Percentiles rank a stretch among this genome's conserved stretches.
These are phyloP conservation scores for Dothistroma pini DNA, from an alignment of 2,329 filamentous ascomycete species.

Conservation along the genomic window DNA sequence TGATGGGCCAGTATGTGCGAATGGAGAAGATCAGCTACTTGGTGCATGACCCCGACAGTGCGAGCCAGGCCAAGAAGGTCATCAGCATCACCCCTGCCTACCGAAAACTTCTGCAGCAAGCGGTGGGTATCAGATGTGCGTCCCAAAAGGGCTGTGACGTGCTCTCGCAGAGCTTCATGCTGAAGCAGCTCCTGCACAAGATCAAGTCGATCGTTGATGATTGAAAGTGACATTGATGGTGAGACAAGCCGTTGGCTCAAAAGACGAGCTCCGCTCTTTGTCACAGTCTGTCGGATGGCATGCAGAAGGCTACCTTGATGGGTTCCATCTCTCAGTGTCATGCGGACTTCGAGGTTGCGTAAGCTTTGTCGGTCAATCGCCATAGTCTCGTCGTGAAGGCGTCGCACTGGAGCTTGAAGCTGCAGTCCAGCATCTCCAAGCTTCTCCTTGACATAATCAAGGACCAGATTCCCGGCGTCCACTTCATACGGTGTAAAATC, in stretches of 20 bases:
- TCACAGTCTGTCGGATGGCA: slow-evolving; percentile 83
- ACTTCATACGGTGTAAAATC: slow-evolving; percentile 68
- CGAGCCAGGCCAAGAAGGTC: slow-evolving; percentile 79
- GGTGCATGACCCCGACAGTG: slow-evolving; percentile 71
- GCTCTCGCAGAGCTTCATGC: slow-evolving; percentile 64
- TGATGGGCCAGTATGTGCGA: slow-evolving; percentile 30
- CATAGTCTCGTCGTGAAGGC: slow-evolving; percentile 75
- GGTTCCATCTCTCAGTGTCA: slow-evolving; percentile 74
- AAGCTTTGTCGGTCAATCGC: slow-evolving; percentile 88
- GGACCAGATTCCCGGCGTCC: slow-evolving; percentile 70
- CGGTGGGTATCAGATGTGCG: slow-evolving; percentile 82
- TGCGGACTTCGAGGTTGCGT: slow-evolving; percentile 81
- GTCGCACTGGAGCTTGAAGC: slow-evolving; percentile 75
- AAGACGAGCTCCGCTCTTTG: slow-evolving; percentile 82
- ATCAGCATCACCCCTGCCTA: slow-evolving; percentile 87
- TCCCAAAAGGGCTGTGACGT: slow-evolving; percentile 63
- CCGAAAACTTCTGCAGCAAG: slow-evolving; percentile 87
- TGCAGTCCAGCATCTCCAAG: slow-evolving; percentile 75
- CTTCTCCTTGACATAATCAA: slow-evolving; percentile 78
- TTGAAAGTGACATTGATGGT: slow-evolving; percentile 78
- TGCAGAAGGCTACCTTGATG: slow-evolving; percentile 84
- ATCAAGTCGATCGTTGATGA: slow-evolving; percentile 76
- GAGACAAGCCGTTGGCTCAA: slow-evolving; percentile 80
- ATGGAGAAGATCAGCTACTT: slow-evolving; percentile 53
- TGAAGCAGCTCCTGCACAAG: slow-evolving; percentile 73